phyloP scores from a whole-genome alignment of 768 basidiomycete genomes.

The Butyriboletus loyo region DNA sequence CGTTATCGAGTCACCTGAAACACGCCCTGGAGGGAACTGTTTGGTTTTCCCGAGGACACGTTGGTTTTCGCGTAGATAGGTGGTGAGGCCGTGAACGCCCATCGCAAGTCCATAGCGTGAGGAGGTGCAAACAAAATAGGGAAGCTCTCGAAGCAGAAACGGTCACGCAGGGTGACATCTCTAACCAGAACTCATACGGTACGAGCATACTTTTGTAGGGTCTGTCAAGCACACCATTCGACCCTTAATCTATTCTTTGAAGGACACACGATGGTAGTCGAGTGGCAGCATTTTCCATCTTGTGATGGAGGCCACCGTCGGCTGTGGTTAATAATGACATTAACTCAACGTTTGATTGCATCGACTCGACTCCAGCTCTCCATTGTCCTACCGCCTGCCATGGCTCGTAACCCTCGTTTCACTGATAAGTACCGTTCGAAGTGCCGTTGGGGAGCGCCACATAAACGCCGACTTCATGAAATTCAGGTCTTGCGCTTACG shows the following conservation, averaged over 20 bases:
- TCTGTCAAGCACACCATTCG: neutral
- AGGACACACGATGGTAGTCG: neutral
- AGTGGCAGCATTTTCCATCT: constrained; percentile 1
- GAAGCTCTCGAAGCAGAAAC: neutral
- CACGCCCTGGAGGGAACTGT: constrained; percentile 21
- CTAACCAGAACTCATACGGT: neutral
- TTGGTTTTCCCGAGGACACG: constrained; percentile 37
- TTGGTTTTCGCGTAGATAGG: constrained; percentile 47
- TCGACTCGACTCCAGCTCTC: neutral
- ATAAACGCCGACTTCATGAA: neutral
- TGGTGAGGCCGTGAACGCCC: constrained; percentile 53
- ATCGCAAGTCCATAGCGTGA: constrained; percentile 29
- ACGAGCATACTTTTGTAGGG: neutral
- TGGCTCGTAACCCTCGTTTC: neutral
- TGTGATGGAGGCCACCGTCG: constrained; percentile 1
- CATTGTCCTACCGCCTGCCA: neutral
- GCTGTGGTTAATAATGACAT: neutral
- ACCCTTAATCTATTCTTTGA: neutral
- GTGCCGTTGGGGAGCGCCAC: neutral
- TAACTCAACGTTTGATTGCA: neutral
- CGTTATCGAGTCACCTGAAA: constrained; percentile 22
- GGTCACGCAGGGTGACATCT: neutral
- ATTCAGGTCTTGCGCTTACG: neutral
- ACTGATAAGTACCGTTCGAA: neutral
- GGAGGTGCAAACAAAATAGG: constrained; percentile 3